Evolutionary conservation across 73 alveolate species (phyloP).

Genomic region (Effrenium voratum): DNA sequence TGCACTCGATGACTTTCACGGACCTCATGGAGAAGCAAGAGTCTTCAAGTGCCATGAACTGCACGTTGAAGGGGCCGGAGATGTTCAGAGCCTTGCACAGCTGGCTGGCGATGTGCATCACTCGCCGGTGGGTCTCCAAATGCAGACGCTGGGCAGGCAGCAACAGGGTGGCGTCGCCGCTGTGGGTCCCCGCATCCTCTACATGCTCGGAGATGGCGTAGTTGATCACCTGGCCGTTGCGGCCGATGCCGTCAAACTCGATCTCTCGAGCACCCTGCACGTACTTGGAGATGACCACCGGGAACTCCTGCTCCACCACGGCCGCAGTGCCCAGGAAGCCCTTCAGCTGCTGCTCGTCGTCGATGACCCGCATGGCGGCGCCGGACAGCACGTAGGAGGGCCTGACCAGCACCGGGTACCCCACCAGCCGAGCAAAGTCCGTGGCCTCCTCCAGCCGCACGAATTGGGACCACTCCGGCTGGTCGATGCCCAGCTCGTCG

Average conservation of each 20-base stretch:
- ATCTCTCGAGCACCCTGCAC: constrained; percentile 74
- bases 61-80: constrained; percentile 93
- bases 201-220: constrained; percentile 93
- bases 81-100: constrained; percentile 80
- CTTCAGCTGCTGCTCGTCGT: constrained; percentile 55
- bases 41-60: constrained; percentile 67
- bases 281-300: constrained; percentile 94
- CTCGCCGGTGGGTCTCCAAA: constrained; percentile 89
- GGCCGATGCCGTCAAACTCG: constrained; percentile 90
- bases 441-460: constrained; percentile 76
- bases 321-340: constrained; percentile 81
- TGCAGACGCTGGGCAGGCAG: constrained; percentile 92
- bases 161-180: constrained; percentile 93
- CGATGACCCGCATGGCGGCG: constrained; percentile 94
- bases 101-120: constrained; percentile 47
- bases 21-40: neutral
- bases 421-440: constrained; percentile 68
- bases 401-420: constrained; percentile 94
- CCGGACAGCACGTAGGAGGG: constrained; percentile 94
- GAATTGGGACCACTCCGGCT: constrained; percentile 93
- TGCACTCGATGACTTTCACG: constrained; percentile 94
- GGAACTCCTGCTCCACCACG: constrained; percentile 81
- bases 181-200: constrained; percentile 88
- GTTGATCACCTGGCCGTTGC: constrained; percentile 83
- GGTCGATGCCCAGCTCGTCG: constrained; percentile 90